These are phyloP conservation scores for Irpex sp. DNA, from an alignment of 1,284 basidiomycete species.

Conservation along the genomic window DNA sequence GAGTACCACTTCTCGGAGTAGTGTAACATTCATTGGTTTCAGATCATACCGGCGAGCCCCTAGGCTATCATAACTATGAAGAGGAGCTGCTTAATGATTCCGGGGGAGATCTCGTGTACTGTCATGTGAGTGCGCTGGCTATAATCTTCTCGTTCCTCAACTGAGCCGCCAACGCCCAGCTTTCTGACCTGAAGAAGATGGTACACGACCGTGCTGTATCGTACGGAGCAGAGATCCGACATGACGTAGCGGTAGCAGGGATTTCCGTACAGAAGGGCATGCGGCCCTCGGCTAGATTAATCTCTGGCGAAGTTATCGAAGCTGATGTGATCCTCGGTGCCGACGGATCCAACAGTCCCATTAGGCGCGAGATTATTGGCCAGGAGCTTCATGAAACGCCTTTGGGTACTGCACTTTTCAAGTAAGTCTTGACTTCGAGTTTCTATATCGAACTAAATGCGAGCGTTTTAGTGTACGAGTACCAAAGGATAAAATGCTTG, in stretches of 20 bases:
- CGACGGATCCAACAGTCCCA: constrained; percentile 27
- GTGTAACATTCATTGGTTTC: constrained; percentile 11
- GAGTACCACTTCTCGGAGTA: background rate
- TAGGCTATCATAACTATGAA: constrained; percentile 24
- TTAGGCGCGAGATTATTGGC: constrained; percentile 19
- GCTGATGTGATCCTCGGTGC: constrained; percentile 40
- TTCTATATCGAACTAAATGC: background rate
- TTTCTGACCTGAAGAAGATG: constrained; percentile 41
- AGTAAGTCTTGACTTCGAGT: constrained; percentile 18
- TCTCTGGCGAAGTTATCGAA: constrained; percentile 32
- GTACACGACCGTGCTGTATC: constrained; percentile 38
- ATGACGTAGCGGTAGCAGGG: constrained; percentile 32
- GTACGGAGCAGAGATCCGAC: constrained; percentile 38
- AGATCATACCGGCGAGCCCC: constrained; percentile 22
- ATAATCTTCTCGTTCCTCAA: constrained; percentile 3
- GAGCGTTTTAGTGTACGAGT: constrained; percentile 13
- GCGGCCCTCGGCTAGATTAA: constrained; percentile 29
- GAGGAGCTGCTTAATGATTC: constrained; percentile 24
- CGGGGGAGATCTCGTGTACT: constrained; percentile 24
- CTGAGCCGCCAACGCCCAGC: constrained; percentile 25
- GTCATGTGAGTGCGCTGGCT: constrained; percentile 21
- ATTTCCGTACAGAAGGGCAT: constrained; percentile 23
- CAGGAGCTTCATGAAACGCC: constrained; percentile 13
- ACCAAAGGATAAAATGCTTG: constrained; percentile 12
- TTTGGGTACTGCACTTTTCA: constrained; percentile 22